These are phyloP conservation scores for Trichosporon asahii DNA, from an alignment of 1,284 basidiomycete species.

Conservation along the genomic window DNA sequence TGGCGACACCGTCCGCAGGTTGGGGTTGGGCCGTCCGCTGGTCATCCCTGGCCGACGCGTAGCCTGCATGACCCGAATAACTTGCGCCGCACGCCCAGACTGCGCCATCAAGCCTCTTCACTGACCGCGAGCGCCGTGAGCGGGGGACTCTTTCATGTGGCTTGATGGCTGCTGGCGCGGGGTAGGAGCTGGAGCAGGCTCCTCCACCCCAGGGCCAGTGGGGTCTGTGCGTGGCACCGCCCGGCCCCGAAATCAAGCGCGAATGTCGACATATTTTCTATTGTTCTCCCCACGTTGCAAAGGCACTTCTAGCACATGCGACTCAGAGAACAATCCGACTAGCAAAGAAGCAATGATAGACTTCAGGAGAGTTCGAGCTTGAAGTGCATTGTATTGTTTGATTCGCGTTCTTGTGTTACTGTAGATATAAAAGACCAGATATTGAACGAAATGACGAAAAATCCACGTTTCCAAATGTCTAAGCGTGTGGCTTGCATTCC, in stretches of 20 bases:
- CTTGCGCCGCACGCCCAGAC: background rate
- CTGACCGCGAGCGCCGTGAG: background rate
- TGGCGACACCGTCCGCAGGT: background rate
- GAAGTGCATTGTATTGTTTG: background rate
- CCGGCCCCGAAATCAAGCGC: background rate
- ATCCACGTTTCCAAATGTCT: background rate
- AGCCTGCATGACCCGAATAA: background rate
- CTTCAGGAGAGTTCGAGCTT: background rate
- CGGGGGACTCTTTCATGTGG: background rate
- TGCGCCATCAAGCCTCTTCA: background rate
- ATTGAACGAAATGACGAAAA: background rate
- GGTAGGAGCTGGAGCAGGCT: background rate
- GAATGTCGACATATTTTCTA: background rate
- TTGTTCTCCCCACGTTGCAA: background rate
- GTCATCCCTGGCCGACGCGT: background rate
- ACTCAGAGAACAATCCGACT: background rate
- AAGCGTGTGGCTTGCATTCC: background rate
- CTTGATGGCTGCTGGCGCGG: background rate
- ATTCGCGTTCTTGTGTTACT: background rate
- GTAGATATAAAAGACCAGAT: background rate
- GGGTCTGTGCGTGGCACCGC: conserved; percentile 7
- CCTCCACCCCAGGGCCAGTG: background rate
- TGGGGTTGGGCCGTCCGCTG: background rate
- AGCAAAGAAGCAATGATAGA: background rate
- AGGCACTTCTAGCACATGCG: background rate